These are phyloP conservation scores for Botrytis tulipae DNA, from an alignment of 2,329 filamentous ascomycete genomes.

Conservation along the genomic window DNA sequence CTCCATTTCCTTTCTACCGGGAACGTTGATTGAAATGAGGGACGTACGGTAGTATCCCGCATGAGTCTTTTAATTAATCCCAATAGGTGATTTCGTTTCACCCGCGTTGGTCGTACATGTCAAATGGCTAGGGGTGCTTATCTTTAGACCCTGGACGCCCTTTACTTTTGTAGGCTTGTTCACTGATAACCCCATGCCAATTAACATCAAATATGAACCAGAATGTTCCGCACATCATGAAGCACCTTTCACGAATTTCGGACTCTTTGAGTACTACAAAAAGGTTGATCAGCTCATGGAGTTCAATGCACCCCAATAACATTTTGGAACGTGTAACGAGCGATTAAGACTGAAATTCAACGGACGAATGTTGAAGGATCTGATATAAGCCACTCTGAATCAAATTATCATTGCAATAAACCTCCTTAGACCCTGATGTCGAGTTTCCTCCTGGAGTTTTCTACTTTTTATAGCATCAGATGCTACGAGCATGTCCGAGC, in stretches of 20 bases:
- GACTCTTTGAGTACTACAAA: neutral
- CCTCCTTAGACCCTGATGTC: constrained; percentile 1
- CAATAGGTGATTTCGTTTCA: constrained; percentile 15
- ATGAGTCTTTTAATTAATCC: constrained; percentile 1
- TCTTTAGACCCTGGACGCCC: constrained; percentile 12
- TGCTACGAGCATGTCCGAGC: constrained; percentile 34
- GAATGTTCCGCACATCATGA: neutral
- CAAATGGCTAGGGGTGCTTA: constrained; percentile 14
- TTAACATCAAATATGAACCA: constrained; percentile 10
- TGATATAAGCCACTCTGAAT: neutral
- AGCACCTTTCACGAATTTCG: neutral
- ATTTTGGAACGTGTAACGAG: neutral
- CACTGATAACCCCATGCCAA: constrained; percentile 4
- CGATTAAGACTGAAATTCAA: neutral
- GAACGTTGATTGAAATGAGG: neutral
- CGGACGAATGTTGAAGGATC: neutral
- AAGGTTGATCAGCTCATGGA: neutral
- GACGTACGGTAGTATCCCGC: neutral
- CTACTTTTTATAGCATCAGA: constrained; percentile 31
- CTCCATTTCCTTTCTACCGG: neutral
- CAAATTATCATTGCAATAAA: neutral
- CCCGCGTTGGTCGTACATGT: constrained; percentile 10
- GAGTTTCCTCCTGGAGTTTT: constrained; percentile 29
- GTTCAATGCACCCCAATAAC: neutral
- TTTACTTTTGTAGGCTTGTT: constrained; percentile 14